Evolutionary conservation across 768 basidiomycete genomes (phyloP).

Genomic region (Tylopilus cervinicoccineus): DNA sequence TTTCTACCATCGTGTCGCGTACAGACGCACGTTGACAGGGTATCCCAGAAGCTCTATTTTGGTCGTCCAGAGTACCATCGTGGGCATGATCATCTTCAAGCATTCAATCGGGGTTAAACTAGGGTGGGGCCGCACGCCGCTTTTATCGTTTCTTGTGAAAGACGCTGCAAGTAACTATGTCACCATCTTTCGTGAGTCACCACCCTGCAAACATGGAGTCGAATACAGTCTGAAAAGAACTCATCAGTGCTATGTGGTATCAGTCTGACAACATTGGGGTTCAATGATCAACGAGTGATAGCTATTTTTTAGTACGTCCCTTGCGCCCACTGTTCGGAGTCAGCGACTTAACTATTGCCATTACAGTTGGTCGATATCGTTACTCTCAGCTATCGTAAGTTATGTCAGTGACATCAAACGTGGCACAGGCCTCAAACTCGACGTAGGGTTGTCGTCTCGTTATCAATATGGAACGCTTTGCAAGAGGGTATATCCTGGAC

Average conservation of each 20-base stretch:
- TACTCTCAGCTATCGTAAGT: conserved; percentile 17
- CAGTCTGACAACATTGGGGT: background rate
- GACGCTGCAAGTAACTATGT: conserved; percentile 45
- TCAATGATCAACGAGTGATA: background rate
- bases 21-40: background rate
- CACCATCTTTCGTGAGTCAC: conserved; percentile 35
- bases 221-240: background rate
- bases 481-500: background rate
- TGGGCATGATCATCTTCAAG: conserved; percentile 36
- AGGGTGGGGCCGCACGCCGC: conserved; percentile 41
- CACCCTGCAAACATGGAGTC: background rate
- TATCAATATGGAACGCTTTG: conserved; percentile 21
- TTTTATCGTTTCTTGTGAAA: conserved; percentile 39
- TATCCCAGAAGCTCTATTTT: conserved; percentile 13
- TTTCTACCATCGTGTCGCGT: background rate
- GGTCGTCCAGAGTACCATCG: conserved; percentile 35
- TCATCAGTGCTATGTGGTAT: conserved; percentile 5
- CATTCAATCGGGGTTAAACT: conserved; percentile 31
- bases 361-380: conserved; percentile 14
- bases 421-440: too few relatives aligned
- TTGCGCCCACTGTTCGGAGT: background rate
- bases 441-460: conserved; percentile 22
- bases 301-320: conserved; percentile 3
- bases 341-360: background rate
- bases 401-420: background rate